phyloP scores from a whole-genome alignment of 306 rosid genomes.

The Corylus americana region DNA sequence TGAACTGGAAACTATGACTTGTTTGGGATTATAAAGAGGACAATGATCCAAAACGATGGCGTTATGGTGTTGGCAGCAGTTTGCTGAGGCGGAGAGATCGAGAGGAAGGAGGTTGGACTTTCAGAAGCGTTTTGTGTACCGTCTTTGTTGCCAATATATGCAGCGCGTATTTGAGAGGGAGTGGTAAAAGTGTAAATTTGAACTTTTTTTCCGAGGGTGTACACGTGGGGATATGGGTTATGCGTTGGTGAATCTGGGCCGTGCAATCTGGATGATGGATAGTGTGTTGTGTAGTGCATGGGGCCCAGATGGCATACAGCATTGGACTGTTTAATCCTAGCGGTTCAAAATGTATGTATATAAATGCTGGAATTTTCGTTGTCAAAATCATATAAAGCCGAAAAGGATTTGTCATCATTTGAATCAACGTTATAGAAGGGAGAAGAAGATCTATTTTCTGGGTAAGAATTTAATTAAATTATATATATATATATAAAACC shows the following conservation, averaged over 20 bases:
- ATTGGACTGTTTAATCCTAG: neutral
- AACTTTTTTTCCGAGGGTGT: neutral
- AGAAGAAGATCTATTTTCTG: too few relatives aligned
- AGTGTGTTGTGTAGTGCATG: constrained; percentile 2
- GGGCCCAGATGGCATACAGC: constrained; percentile 1
- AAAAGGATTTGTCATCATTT: too few relatives aligned
- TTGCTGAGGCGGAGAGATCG: constrained; percentile 32
- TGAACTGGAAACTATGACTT: neutral
- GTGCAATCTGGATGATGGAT: neutral
- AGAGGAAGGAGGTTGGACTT: constrained; percentile 34
- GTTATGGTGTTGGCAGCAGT: neutral
- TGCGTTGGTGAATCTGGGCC: constrained; percentile 7
- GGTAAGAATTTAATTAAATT: too few relatives aligned
- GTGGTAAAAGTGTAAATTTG: neutral
- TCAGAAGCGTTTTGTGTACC: constrained; percentile 14
- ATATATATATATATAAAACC: too few relatives aligned
- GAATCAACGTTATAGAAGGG: too few relatives aligned
- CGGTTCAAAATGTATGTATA: neutral
- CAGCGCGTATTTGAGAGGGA: neutral
- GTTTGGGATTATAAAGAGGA: neutral
- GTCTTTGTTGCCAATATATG: neutral
- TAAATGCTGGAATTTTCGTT: neutral
- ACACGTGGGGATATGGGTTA: neutral
- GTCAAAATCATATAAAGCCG: too few relatives aligned
- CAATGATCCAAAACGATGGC: constrained; percentile 9